A percentile compares a stretch with the other conserved stretches of the same genome.
phyloP scores from a whole-genome alignment of 768 basidiomycete genomes.

The Psilocybe subaeruginosa region DNA sequence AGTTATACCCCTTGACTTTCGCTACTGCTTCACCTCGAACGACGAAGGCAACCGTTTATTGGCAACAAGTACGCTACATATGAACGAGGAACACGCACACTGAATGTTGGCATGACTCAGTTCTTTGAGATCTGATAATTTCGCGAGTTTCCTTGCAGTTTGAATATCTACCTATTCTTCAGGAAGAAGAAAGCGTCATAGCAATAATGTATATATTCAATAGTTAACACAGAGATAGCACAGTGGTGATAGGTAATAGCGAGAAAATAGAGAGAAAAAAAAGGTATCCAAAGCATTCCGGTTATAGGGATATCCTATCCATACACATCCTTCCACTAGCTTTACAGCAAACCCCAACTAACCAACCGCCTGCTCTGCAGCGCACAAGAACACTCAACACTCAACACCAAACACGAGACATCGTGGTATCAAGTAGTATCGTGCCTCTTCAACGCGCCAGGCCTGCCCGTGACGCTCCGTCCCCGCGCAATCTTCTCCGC shows the following conservation, averaged over 20 bases:
- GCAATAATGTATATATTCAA: neutral
- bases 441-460: conserved; percentile 62
- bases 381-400: neutral
- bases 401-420: too few species aligned
- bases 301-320: neutral
- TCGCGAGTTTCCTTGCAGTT: neutral
- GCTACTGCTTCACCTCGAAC: neutral
- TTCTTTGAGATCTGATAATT: neutral
- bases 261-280: neutral
- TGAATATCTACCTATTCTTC: neutral
- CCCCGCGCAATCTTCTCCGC: conserved; percentile 66
- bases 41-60: neutral
- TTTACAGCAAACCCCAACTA: neutral
- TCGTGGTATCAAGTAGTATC: conserved; percentile 43
- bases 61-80: too few species aligned
- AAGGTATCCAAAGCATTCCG: neutral
- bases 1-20: neutral
- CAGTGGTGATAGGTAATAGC: neutral
- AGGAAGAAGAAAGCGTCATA: neutral
- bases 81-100: too few species aligned
- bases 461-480: conserved; percentile 45
- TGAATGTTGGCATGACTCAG: too few species aligned
- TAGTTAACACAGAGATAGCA: conserved; percentile 1
- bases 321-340: neutral
- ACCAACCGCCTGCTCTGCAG: neutral